Base-by-base conservation (phyloP, 768 basidiomycete genomes). In the Auriscalpium orientale region DNA sequence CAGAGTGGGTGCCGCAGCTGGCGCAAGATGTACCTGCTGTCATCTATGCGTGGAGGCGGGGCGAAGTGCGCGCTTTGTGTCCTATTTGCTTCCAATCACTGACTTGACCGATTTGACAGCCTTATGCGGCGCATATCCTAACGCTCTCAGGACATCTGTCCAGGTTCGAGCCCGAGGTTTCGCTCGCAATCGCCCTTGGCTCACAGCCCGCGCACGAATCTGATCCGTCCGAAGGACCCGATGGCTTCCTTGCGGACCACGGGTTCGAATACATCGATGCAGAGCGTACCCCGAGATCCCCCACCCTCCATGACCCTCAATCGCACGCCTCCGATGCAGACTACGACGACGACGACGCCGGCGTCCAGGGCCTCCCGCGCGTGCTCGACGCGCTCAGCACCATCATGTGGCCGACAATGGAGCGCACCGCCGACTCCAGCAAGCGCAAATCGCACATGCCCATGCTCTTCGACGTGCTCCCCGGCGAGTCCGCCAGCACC, bases 371-470 rank as follows among this genome's bases (percentile, higher is more conserved):
- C 12, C 77, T 90, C 36, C 79, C 81, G 34, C 82, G 91, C 22
- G 82, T 91, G 8, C 62, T 89, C 18, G 89, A 91, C 64, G 87
- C 90, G 11, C 72, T 93, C 46, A 85, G 88, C 67, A 91, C 91
- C 1, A 82, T 93, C 63, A 90, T 92, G 85, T 93, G 90, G 90
- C 85, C 90, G 4, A 86, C 85, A 0, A 84, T 93, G 80, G 70
- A 79, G 49, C 72, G 78, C 21, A 69, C 65, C 35, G 64, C 64
- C n/a, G 48, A 64, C 7, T 71, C 67, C 47, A 43, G 53, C 34
- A 56, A 62, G 20, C 65, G 63, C 35, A 65, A 67, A 51, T 70
- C 65, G 53, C 70, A 66, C 21, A 53, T 44, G 16, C 50, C 52
- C 20, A 65, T 73, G 49, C 66, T 77, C 46, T 47, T 62, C 51